Conservation (phyloP, 345 rosid genomes). For the Eutrema heterophyllum region DNA sequence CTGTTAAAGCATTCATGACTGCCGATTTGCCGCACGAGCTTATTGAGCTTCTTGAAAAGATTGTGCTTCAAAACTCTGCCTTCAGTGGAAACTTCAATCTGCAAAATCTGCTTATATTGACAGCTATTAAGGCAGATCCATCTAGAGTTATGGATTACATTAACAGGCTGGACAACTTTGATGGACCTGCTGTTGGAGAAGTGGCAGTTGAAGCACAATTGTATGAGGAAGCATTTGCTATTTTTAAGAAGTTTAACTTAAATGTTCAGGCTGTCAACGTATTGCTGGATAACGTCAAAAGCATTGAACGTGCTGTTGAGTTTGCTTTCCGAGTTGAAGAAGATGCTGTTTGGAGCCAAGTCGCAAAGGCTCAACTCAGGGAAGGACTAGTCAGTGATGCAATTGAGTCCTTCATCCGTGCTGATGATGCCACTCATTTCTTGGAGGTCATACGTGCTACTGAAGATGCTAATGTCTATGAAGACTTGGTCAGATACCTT, state of each 20-base stretch:
- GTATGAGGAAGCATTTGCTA: conserved; percentile 80
- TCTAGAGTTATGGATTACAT: conserved; percentile 97
- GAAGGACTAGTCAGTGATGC: conserved; percentile 98
- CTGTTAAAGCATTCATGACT: conserved; percentile 83
- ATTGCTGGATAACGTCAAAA: conserved; percentile 57
- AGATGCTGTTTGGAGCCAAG: conserved; percentile 97
- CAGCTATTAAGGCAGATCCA: conserved; percentile 95
- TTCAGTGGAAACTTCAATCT: conserved; percentile 97
- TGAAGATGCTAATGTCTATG: conserved; percentile 76
- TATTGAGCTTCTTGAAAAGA: conserved; percentile 89
- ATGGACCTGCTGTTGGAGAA: conserved; percentile 98
- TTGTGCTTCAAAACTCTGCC: conserved; percentile 95
- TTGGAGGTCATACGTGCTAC: conserved; percentile 70
- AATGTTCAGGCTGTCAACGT: conserved; percentile 75
- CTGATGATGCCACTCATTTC: conserved; percentile 83
- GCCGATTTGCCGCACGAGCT: conserved; percentile 80
- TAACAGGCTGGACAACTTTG: conserved; percentile 92
- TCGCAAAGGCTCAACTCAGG: conserved; percentile 87
- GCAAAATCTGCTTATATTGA: conserved; percentile 94
- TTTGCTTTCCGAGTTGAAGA: conserved; percentile 98
- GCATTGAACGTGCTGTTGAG: conserved; percentile 88
- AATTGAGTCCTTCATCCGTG: conserved; percentile 92
- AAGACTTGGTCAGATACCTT: conserved; percentile 92
- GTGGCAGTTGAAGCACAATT: conserved; percentile 91
- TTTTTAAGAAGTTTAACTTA: conserved; percentile 80